Evolutionary conservation across 768 basidiomycete genomes (phyloP), one percentile per base, ranked within the genome.

Genomic region (Psilocybe tampanensis): DNA sequence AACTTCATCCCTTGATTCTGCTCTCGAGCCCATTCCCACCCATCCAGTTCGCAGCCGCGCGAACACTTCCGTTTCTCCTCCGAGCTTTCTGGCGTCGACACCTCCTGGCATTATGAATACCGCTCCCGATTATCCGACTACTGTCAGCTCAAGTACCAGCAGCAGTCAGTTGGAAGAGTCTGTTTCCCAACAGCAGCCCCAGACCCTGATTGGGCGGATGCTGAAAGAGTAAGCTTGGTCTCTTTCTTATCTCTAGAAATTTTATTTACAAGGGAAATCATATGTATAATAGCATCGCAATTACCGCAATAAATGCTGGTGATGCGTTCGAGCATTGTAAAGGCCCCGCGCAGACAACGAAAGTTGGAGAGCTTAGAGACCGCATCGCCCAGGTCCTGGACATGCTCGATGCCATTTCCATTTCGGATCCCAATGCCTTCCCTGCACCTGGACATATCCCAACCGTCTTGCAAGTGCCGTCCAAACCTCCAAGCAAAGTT

Each of bases 261-360:
- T 55, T 59, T 58, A 65, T 51, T 56, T 59, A 57, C n/a, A n/a
- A 42, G 43, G 43, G 51, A 53, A 60, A 41, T 23, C n/a, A 33
- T n/a, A n/a, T 54, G 48, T 51, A 44, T n/a, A 49, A 56, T 64
- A 88, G 86, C 68, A 86, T 88, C 61, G 83, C 81, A 41, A 77
- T 81, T 53, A 85, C 84, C 15, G 85, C 86, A 36, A 76, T 79
- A 52, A 81, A 82, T 43, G 86, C 84, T 42, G 81, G 78, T 41
- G 75, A 76, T 36, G 79, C 80, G 32, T 86, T 81, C 59, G 67
- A 73, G 60, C 68, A 79, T 71, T 67, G 64, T n/a, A 78, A 82
- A 60, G 76, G 76, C 48, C 58, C 74, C 8, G 79, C 81, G 62
- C 80, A 81, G 6, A 75, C 75, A 39, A 75, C 68, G 24, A 81